Evolutionary conservation across 2,329 filamentous ascomycete species (phyloP).

Genomic region (Purpureocillium takamizusanense): DNA sequence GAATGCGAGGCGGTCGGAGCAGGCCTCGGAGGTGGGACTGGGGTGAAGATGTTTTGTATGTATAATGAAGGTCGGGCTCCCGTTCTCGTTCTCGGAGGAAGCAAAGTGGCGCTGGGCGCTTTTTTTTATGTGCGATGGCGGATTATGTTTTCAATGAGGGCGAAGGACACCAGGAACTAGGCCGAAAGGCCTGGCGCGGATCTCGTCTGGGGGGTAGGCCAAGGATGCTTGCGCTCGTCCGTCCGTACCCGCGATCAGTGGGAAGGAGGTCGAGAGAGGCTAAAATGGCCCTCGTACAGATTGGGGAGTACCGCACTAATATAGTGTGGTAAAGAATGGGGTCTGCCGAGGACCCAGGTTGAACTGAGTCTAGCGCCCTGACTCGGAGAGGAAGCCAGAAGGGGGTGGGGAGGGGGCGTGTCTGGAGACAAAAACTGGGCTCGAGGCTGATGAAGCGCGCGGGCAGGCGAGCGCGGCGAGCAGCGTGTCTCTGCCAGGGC

Average conservation of each 20-base stretch:
- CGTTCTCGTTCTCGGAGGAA: too few species aligned
- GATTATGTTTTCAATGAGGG: constrained; percentile 4
- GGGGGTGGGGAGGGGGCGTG: constrained; percentile 11
- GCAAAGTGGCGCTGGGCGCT: constrained; percentile 11
- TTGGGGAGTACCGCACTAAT: constrained; percentile 30
- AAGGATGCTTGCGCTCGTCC: constrained; percentile 12
- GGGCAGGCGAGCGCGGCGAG: background rate
- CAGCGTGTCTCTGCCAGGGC: too few species aligned
- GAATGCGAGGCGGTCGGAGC: too few species aligned
- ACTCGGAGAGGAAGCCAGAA: constrained; percentile 14
- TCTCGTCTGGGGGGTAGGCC: constrained; percentile 10
- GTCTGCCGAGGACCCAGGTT: constrained; percentile 22
- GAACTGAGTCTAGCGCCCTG: constrained; percentile 25
- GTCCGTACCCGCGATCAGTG: constrained; percentile 11
- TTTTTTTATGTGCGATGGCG: constrained; percentile 1
- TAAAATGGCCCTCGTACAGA: constrained; percentile 17
- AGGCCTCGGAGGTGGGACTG: background rate
- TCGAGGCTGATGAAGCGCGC: background rate
- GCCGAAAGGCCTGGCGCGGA: constrained; percentile 11
- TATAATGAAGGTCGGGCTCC: constrained; percentile 12
- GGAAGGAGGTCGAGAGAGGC: constrained; percentile 11
- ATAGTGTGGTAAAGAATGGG: constrained; percentile 27
- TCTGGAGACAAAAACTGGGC: background rate
- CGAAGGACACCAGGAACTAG: constrained; percentile 7
- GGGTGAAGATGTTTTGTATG: constrained; percentile 3